Evolutionary conservation across 495 filamentous ascomycete genomes (phyloP), one percentile per base, ranked within the genome.

Genomic region (Polyplosphaeria fusca): DNA sequence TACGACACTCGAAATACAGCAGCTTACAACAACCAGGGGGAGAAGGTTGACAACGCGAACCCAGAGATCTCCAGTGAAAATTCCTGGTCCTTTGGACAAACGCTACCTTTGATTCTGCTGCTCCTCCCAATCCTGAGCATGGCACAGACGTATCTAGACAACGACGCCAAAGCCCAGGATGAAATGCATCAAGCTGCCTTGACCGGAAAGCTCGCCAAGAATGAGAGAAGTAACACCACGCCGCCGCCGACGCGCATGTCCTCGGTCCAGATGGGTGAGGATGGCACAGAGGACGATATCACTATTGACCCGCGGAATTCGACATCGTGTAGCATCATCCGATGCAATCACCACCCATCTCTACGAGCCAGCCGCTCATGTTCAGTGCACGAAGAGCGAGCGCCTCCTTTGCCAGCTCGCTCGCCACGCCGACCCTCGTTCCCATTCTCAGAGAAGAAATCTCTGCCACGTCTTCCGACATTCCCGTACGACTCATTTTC

Each of bases 21-120:
- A 3, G 32, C 13, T 3, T 49, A 41, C 47, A 39, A 57, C 32
- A 19, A 16, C 2, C 7, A 37, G 11, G 45, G 52, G 20, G 4
- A 45, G 4, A 19, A 57, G 18, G 28, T 57, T 7, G 47, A 40
- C 16, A n/a, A 35, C 9, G 58, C 51, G 2, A 55, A 61, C 16
- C n/a, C 30, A 35, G 52, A 47, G 3, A 47, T 62, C 11, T 46
- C 57, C 11, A 27, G 32, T 13, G 59, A 62, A 26, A 32, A 62
- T 40, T 56, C 35, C 16, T 62, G 52, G 59, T 52, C 59, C 1
- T 56, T 62, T 20, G 52, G 59, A 11, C 59, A 62, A 32, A 62
- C 47, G 11, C 40, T 62, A 19, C 59, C 52, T 3, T 24, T 62
- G 5, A 28, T 62, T 2, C 52, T 62, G 2, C 52, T 62, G 7